Base-by-base conservation (phyloP, 169 alveolate genomes). In the Plasmodium cynomolgi region DNA sequence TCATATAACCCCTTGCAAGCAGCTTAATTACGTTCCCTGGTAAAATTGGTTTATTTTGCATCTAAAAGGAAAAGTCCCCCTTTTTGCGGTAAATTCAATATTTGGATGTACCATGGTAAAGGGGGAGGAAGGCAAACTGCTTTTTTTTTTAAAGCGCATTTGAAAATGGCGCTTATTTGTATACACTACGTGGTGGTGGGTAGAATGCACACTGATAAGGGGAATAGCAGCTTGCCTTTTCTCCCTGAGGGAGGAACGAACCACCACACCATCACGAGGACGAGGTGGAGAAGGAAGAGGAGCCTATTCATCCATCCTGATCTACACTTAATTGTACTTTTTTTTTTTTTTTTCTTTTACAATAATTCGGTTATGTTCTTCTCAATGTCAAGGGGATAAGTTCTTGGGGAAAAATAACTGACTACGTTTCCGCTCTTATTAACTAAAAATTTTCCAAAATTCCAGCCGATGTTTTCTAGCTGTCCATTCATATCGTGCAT, bases 361-460 rank as follows among this genome's bases (percentile, higher is more conserved):
- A 85, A 47, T 23, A 85, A 85, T 1, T 85, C 72, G 50, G 6
- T 75, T 50, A 85, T 85, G 68, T 47, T 9, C 34, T 85, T 85
- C 80, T 85, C 93, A 47, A 85, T 33, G 20, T 85, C 80, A 33
- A 74, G 58, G 39, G 93, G 93, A 20, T 54, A 50, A 33, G 81
- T 73, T 75, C 62, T 85, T 5, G 93, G 93, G 11, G 93, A 85
- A 85, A 23, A 74, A 29, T 85, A 85, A 7, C 58, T 75, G 41
- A 85, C 58, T 15, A 85, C 93, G 23, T 85, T 33, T 85, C 93
- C 93, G n/a, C 58, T 54, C 29, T 3, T 85, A 29, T 85, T 79
- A n/a, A 85, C 81, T 85, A 85, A 29, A 54, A 85, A 85, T 74
- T 85, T 85, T 31, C 93, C 93, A 85, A 85, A 85, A 29, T 85